phyloP scores from a whole-genome alignment of 805 yeast genomes.

The Myxozyma nipponensis region DNA sequence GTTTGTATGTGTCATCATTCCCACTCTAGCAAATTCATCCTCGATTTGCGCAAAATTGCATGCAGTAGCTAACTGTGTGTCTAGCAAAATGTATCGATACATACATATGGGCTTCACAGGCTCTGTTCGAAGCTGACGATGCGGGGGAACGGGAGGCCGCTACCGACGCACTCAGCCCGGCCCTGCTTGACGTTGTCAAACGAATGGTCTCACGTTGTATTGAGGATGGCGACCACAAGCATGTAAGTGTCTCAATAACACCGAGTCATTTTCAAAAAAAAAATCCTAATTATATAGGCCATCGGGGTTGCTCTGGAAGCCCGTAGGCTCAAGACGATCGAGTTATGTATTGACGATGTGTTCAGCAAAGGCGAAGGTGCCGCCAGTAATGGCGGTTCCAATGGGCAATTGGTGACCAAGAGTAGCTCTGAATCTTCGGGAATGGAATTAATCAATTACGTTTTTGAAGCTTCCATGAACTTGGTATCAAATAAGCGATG shows the following conservation, averaged over 20 bases:
- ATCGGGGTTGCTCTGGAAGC: conserved; percentile 89
- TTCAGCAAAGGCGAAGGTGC: conserved; percentile 9
- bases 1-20: conserved; percentile 54
- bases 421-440: conserved; percentile 48
- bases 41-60: no score
- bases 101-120: conserved; percentile 65
- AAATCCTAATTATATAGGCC: conserved; percentile 48
- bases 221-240: conserved; percentile 61
- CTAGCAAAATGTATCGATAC: conserved; percentile 75
- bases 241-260: conserved; percentile 35
- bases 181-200: conserved; percentile 69
- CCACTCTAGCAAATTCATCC: no score
- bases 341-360: conserved; percentile 24
- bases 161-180: conserved; percentile 43
- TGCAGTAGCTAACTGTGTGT: no score
- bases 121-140: conserved; percentile 40
- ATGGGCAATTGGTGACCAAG: conserved; percentile 13
- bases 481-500: conserved; percentile 63
- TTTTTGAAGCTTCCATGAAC: conserved; percentile 61
- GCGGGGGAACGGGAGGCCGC: conserved; percentile 18
- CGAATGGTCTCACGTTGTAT: conserved; percentile 82
- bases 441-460: conserved; percentile 61
- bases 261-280: no score
- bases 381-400: conserved; percentile 12
- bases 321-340: conserved; percentile 74